Base-by-base conservation (phyloP, 2,329 filamentous ascomycete genomes). In the Elsinoe australis region DNA sequence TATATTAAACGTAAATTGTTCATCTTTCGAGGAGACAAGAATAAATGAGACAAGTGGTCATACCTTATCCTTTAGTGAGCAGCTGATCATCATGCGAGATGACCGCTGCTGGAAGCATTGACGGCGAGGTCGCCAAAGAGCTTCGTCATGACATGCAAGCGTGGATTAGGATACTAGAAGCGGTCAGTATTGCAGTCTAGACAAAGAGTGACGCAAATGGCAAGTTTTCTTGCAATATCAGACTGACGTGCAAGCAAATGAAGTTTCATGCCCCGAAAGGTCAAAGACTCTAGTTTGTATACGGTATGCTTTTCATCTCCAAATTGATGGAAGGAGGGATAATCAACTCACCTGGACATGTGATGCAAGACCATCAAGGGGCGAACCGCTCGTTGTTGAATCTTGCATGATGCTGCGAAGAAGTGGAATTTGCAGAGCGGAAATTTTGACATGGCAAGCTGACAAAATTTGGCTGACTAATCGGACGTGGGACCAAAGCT, bases 201-300 rank as follows among this genome's bases (percentile, higher is more conserved):
- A n/a, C n/a, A n/a, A n/a, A n/a, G n/a, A n/a, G n/a, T n/a, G n/a
- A n/a, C n/a, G n/a, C 6, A 10, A 21, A 18, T 28, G 29, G 29
- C 38, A 10, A 36, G 3, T 18, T 18, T 21, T 24, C 14, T 15
- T 36, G 47, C 14, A 21, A 41, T 31, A 55, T 92, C 86, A 92
- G 86, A 87, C 86, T 92, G 86, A 92, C 85, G 85, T 90, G 82
- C 79, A 49, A 56, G 82, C 69, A 86, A 80, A 45, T 55, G 65
- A 68, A 79, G 82, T 90, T 89, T 89, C 85, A 90, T 83, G 76
- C 71, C 56, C 54, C 75, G 67, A 65, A 66, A 73, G 83, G 81
- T 94, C 87, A 92, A 92, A 94, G 87, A 94, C 87, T 94, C 87
- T 94, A 94, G 85, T 89, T 89, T 75, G 55, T 51, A 71, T 82